These are phyloP conservation scores for Coemansia sp. DNA, from an alignment of 192 early-diverging fungal genomes.

Conservation along the genomic window DNA sequence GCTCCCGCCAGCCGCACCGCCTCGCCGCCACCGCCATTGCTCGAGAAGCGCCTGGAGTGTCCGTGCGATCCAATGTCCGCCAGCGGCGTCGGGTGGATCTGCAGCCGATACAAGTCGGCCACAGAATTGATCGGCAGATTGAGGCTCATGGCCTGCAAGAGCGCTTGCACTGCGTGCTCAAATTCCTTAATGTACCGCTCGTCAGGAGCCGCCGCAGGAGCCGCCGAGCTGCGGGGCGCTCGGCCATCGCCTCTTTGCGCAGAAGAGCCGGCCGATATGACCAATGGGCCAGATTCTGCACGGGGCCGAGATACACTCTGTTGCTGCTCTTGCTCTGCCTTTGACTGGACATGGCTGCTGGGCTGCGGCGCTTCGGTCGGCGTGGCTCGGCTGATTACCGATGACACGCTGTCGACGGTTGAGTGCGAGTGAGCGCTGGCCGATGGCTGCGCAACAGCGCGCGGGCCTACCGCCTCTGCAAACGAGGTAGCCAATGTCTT, in stretches of 20 bases:
- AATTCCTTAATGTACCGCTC: conserved; percentile 46
- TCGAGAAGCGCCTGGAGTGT: conserved; percentile 7
- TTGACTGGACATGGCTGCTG: not conserved
- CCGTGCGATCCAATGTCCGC: conserved; percentile 33
- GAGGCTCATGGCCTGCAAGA: conserved; percentile 51
- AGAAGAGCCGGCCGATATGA: not conserved
- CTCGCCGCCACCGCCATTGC: not conserved
- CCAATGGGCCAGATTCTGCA: not conserved
- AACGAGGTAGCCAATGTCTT: not conserved
- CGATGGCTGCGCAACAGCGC: conserved; percentile 16
- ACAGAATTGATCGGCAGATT: conserved; percentile 50
- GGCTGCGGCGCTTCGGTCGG: conserved; percentile 6
- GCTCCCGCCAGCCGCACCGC: conserved; percentile 39
- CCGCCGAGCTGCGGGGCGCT: conserved; percentile 4
- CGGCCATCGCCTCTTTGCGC: conserved; percentile 4
- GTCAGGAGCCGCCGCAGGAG: conserved; percentile 1
- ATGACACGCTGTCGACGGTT: conserved; percentile 28
- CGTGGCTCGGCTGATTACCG: conserved; percentile 27
- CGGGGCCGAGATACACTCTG: not conserved
- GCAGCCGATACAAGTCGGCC: conserved; percentile 41
- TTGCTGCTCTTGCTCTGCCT: not conserved
- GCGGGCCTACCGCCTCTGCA: conserved; percentile 2
- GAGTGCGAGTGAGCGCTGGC: conserved; percentile 15
- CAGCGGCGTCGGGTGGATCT: conserved; percentile 32
- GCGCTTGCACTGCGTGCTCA: conserved; percentile 47